These are phyloP conservation scores for Boletales sp. DNA, from an alignment of 768 basidiomycete species.

Conservation along the genomic window DNA sequence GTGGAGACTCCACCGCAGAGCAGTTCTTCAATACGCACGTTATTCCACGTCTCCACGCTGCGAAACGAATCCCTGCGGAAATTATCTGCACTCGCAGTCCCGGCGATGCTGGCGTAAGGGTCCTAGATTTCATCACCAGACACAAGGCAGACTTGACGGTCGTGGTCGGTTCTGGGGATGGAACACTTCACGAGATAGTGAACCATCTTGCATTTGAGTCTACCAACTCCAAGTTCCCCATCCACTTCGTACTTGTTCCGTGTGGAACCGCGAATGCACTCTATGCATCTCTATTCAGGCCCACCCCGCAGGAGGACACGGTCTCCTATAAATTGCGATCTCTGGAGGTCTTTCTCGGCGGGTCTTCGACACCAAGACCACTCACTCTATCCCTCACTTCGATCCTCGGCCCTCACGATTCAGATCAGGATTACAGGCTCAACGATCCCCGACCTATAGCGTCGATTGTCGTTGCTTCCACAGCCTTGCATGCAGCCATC, in stretches of 20 bases:
- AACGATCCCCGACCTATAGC: conserved; percentile 28
- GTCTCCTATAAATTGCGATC: conserved; percentile 51
- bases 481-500: conserved; percentile 80
- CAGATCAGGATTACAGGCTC: background rate
- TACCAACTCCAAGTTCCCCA: conserved; percentile 11
- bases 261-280: conserved; percentile 94
- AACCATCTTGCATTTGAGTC: conserved; percentile 43
- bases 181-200: conserved; percentile 87
- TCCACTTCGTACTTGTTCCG: conserved; percentile 58
- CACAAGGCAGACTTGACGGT: conserved; percentile 38
- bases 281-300: conserved; percentile 73
- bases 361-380: conserved; percentile 33
- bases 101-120: conserved; percentile 52
- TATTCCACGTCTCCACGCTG: conserved; percentile 51
- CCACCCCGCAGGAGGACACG: conserved; percentile 25
- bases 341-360: conserved; percentile 45
- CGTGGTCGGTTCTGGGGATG: conserved; percentile 81
- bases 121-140: conserved; percentile 38
- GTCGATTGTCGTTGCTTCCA: conserved; percentile 85
- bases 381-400: conserved; percentile 56
- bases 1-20: conserved; percentile 56
- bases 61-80: conserved; percentile 30
- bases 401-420: conserved; percentile 19
- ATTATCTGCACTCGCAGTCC: conserved; percentile 47
- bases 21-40: conserved; percentile 58